These are phyloP conservation scores for Zygosaccharomyces sapae DNA, from an alignment of 1,139 yeast species.

Conservation along the genomic window DNA sequence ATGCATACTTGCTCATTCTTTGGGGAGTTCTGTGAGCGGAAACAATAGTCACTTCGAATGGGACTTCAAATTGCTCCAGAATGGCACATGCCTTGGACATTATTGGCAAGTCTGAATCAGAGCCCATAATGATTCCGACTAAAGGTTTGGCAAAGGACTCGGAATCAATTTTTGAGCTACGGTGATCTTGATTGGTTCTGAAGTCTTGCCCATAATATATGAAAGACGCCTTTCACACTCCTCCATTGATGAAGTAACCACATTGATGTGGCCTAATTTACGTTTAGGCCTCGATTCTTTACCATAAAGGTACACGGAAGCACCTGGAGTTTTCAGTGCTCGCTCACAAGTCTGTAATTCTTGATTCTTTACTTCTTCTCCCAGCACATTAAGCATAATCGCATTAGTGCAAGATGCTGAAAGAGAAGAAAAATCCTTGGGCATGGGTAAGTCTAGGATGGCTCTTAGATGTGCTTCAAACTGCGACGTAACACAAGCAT, in stretches of 20 bases:
- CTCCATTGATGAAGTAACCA: constrained; percentile 73
- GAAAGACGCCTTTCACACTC: constrained; percentile 72
- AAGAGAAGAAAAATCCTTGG: constrained; percentile 65
- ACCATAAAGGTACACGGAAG: constrained; percentile 89
- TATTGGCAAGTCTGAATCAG: constrained; percentile 94
- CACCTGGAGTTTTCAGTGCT: constrained; percentile 81
- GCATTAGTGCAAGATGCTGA: constrained; percentile 77
- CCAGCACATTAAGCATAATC: constrained; percentile 89
- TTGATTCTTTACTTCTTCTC: constrained; percentile 55
- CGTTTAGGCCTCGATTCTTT: constrained; percentile 81
- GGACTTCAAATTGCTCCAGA: constrained; percentile 76
- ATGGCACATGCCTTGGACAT: constrained; percentile 91
- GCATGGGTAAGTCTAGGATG: constrained; percentile 83
- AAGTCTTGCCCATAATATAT: constrained; percentile 44
- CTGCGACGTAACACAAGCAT: constrained; percentile 94
- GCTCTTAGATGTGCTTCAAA: constrained; percentile 96
- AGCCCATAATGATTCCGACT: constrained; percentile 96
- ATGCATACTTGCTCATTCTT: constrained; percentile 87
- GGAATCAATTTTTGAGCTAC: constrained; percentile 28
- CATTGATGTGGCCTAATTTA: constrained; percentile 93
- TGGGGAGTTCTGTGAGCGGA: constrained; percentile 98
- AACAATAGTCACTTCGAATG: constrained; percentile 91
- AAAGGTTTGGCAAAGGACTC: constrained; percentile 50
- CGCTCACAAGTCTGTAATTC: constrained; percentile 73
- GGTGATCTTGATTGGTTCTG: constrained; percentile 19